Base-by-base conservation (phyloP, 2,329 filamentous ascomycete genomes). In the Hortaea sp. region DNA sequence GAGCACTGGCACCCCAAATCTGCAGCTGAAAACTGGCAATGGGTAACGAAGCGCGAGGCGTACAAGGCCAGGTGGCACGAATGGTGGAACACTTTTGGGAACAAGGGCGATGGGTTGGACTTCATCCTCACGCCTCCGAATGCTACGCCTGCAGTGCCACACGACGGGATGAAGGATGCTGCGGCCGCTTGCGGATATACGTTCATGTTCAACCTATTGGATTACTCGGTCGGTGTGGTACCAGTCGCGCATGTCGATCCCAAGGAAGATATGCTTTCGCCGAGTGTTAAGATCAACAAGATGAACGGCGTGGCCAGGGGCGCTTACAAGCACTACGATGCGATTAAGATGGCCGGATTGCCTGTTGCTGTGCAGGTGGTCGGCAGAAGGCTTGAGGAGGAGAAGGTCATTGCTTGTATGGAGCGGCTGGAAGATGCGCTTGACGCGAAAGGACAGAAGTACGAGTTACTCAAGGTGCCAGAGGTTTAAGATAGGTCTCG, bases 111-210 rank as follows among this genome's bases (percentile, higher is more conserved):
- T 41, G 60, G 59, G 2, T 52, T 89, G 53, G 89, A 95, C 65
- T 82, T 89, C 53, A 75, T 95, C 54, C 67, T 95, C 31, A 81
- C 84, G 7, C 84, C 85, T n/a, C 88, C 83, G 0, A 95, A 95
- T 63, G 88, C 89, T 0, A 94, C 88, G 0, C 88, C 89, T 1
- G 89, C 89, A 0, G 78, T 94, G 3, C 88, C 88, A 1, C 88
- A 94, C 62, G 79, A 82, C 41, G 88, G 81, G 0, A 95, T 95
- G 88, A 78, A 79, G 54, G 82, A 90, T 57, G 87, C 87, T 2
- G 81, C 92, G 39, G 85, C 84, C 51, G 87, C 82, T 54, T 95
- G 89, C 58, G 88, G 88, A 1, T 95, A 97, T 61, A 95, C 89
- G 0, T 95, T 95, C 63, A 67, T 95, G 46, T 97, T 92, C 70